Conservation (phyloP, 1,284 basidiomycete species). For the Violaceomyces palustris region DNA sequence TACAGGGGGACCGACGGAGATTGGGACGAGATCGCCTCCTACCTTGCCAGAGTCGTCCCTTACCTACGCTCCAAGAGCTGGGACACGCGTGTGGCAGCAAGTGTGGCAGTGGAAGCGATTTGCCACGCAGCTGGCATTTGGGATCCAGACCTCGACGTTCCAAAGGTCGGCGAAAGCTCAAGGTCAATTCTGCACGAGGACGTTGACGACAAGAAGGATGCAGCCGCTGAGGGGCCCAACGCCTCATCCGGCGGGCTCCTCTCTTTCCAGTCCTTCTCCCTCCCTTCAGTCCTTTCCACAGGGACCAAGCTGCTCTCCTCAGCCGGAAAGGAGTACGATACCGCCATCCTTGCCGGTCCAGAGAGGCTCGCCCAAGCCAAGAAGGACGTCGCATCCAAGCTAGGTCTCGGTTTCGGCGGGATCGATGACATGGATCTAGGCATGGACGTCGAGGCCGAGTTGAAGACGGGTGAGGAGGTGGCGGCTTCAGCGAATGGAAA, state of each 20-base stretch:
- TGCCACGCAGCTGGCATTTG: slow-evolving; percentile 77
- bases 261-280: slow-evolving; percentile 57
- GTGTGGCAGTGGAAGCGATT: slow-evolving; percentile 77
- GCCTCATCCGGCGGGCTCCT: slow-evolving; percentile 11
- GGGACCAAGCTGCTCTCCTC: slow-evolving; percentile 75
- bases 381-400: slow-evolving; percentile 63
- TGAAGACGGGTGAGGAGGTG: slow-evolving; percentile 20
- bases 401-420: slow-evolving; percentile 65
- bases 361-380: slow-evolving; percentile 71
- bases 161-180: slow-evolving; percentile 22
- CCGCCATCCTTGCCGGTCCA: slow-evolving; percentile 39
- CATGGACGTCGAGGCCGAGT: slow-evolving; percentile 53
- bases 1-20: slow-evolving; percentile 62
- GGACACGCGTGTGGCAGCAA: slow-evolving; percentile 79
- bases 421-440: slow-evolving; percentile 65
- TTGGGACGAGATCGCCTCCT: slow-evolving; percentile 58
- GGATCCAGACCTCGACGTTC: slow-evolving; percentile 52
- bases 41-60: slow-evolving; percentile 67
- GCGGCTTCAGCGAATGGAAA: slow-evolving; percentile 2
- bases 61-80: slow-evolving; percentile 79
- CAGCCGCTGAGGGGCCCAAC: background rate
- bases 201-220: slow-evolving; percentile 6
- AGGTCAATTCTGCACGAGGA: slow-evolving; percentile 8
- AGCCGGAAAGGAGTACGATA: slow-evolving; percentile 74
- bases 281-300: slow-evolving; percentile 67